A percentile compares a stretch with the other conserved stretches of the same genome.
Conservation (phyloP, 2,329 filamentous ascomycete genomes). For the Xylariaceae sp. region DNA sequence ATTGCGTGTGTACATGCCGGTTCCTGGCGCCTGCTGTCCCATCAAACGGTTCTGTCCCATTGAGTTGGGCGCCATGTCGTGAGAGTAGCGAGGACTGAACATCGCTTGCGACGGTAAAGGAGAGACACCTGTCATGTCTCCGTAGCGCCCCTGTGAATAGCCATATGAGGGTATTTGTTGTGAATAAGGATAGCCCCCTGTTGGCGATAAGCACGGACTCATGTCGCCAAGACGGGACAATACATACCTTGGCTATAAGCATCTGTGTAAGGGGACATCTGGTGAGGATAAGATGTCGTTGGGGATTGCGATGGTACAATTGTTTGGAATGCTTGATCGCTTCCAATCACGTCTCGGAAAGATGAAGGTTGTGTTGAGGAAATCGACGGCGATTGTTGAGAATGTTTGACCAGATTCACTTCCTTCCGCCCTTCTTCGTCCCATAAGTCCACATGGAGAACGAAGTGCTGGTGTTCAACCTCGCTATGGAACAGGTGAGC, state of each 20-base stretch:
- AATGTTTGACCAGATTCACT: constrained; percentile 64
- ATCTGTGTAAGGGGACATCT: constrained; percentile 28
- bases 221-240: not conserved
- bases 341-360: constrained; percentile 46
- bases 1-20: constrained; percentile 91
- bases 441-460: constrained; percentile 62
- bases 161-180: constrained; percentile 29
- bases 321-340: constrained; percentile 28
- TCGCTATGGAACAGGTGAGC: constrained; percentile 20
- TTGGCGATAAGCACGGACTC: constrained; percentile 6
- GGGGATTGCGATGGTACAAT: constrained; percentile 30
- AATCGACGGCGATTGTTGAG: constrained; percentile 70
- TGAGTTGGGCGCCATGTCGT: constrained; percentile 36
- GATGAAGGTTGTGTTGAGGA: constrained; percentile 77
- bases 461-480: constrained; percentile 32
- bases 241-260: constrained; percentile 29
- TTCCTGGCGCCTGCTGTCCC: constrained; percentile 48
- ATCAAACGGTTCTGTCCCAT: constrained; percentile 33
- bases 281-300: constrained; percentile 24
- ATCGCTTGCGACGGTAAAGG: constrained; percentile 31
- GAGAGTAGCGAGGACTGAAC: constrained; percentile 32
- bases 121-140: constrained; percentile 28
- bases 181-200: constrained; percentile 28
- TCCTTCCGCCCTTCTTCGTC: constrained; percentile 63
- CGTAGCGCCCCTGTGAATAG: constrained; percentile 27